phyloP scores from a whole-genome alignment of 2,329 filamentous ascomycete species.

The Lecanoromycetidae sp. region DNA sequence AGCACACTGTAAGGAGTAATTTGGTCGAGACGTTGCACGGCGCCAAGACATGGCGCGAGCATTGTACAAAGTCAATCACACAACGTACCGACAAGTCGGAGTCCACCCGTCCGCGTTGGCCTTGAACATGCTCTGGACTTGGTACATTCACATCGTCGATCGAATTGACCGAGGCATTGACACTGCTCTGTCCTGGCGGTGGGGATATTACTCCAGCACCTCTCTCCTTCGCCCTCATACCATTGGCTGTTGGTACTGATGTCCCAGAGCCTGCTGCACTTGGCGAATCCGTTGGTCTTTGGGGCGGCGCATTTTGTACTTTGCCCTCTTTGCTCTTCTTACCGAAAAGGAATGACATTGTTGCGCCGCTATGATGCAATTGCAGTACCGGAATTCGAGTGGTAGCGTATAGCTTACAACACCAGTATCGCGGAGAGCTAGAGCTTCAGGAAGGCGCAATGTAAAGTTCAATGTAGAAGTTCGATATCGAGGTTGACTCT shows the following conservation, averaged over 20 bases:
- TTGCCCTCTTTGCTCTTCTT: conserved; percentile 30
- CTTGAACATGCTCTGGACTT: conserved; percentile 54
- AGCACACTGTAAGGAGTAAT: too few species aligned
- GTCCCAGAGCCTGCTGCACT: conserved; percentile 42
- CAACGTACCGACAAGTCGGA: conserved; percentile 44
- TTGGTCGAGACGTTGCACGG: too few species aligned
- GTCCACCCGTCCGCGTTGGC: conserved; percentile 45
- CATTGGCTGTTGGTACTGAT: conserved; percentile 37
- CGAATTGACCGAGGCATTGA: conserved; percentile 54
- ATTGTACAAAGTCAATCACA: neutral
- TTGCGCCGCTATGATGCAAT: conserved; percentile 11
- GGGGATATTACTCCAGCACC: conserved; percentile 40
- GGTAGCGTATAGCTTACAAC: too few species aligned
- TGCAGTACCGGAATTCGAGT: neutral
- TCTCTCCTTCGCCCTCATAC: conserved; percentile 26
- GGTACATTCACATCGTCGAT: conserved; percentile 47
- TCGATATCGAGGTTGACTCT: neutral
- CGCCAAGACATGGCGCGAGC: too few species aligned
- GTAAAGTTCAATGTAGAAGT: neutral
- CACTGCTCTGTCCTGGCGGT: conserved; percentile 65
- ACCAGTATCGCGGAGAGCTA: too few species aligned
- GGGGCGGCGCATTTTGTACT: conserved; percentile 33
- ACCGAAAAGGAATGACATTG: conserved; percentile 44
- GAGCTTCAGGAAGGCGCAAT: neutral
- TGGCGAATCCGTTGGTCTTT: conserved; percentile 44